A percentile compares a stretch with the other conserved stretches of the same genome.
Conservation (phyloP, 2,329 filamentous ascomycete species). For the Talaromyces marneffei region DNA sequence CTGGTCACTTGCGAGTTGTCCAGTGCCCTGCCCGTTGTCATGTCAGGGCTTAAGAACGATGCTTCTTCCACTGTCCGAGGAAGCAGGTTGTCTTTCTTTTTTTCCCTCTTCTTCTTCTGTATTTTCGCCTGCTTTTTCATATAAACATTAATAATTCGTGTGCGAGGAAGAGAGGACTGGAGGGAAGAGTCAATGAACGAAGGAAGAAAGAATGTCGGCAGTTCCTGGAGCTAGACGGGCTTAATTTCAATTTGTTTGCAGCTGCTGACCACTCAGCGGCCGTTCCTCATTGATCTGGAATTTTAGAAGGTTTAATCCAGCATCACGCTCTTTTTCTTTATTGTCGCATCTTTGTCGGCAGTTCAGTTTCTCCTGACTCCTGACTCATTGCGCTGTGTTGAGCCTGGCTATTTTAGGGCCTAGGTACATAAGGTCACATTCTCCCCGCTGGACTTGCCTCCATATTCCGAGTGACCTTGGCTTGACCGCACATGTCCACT, state of each 20-base stretch:
- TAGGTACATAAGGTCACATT: not conserved
- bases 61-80: not conserved
- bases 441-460: not conserved
- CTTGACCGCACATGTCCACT: not conserved
- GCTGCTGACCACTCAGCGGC: not conserved
- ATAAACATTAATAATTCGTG: not conserved
- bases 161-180: not conserved
- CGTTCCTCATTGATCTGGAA: not conserved
- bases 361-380: not conserved
- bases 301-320: not conserved
- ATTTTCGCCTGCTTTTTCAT: not conserved
- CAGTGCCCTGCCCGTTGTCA: not conserved
- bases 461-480: not conserved
- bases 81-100: not conserved
- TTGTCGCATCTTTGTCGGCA: not conserved
- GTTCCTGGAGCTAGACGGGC: not conserved
- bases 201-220: not conserved
- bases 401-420: not conserved
- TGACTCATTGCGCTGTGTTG: not conserved
- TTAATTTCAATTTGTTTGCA: not conserved
- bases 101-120: no score
- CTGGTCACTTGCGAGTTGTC: conserved; percentile 16
- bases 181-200: not conserved
- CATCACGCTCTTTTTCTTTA: not conserved
- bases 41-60: conserved; percentile 3